phyloP scores from a whole-genome alignment of 2,329 filamentous ascomycete genomes.

The Fusarium lyarnte region DNA sequence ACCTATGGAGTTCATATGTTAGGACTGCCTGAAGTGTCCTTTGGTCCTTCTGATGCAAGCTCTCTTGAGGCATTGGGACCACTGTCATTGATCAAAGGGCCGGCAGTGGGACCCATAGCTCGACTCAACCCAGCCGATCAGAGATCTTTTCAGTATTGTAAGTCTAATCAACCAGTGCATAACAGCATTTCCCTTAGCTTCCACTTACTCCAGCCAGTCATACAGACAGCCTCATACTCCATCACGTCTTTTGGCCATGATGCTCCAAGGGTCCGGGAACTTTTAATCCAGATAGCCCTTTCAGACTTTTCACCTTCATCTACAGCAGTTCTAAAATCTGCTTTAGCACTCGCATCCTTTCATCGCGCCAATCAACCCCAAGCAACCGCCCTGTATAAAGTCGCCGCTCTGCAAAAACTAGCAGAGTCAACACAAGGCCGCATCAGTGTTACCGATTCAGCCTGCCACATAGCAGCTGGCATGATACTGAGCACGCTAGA shows the following conservation, averaged over 20 bases:
- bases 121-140: conserved; percentile 33
- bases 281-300: conserved; percentile 31
- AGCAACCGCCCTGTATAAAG: neutral
- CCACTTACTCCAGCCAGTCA: conserved; percentile 7
- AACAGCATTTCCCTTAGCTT: rapidly evolving
- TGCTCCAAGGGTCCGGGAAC: neutral
- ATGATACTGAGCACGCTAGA: conserved; percentile 33
- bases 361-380: neutral
- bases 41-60: rapidly evolving
- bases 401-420: conserved; percentile 20
- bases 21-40: rapidly evolving
- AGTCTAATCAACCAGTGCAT: rapidly evolving
- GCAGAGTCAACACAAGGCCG: neutral
- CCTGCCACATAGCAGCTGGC: conserved; percentile 34
- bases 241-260: conserved; percentile 26
- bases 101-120: neutral
- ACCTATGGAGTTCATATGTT: neutral
- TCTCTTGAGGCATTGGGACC: rapidly evolving
- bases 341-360: conserved; percentile 25
- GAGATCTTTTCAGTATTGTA: conserved; percentile 34
- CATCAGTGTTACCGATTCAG: neutral
- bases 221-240: conserved; percentile 23
- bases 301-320: conserved; percentile 2
- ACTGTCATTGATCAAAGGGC: neutral
- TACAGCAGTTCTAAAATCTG: conserved; percentile 21